Percentiles rank a stretch among this genome's conserved stretches.
Conservation (phyloP, 2,329 filamentous ascomycete species). For the Pleochaeta shiraiana region DNA sequence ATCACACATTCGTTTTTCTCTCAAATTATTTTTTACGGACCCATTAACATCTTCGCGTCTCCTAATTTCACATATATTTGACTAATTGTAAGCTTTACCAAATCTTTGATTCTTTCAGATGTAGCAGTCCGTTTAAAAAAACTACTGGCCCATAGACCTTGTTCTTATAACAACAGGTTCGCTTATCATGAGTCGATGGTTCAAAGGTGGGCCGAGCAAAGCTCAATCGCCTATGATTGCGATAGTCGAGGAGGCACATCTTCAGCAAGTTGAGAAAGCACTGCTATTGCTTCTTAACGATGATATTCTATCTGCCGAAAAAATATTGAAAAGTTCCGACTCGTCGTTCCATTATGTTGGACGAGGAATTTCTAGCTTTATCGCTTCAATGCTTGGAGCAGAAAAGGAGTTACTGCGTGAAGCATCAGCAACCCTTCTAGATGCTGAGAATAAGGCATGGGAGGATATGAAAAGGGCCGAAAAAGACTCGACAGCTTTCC, state of each 20-base stretch:
- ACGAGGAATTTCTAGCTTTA: conserved; percentile 59
- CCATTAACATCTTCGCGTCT: too few species aligned
- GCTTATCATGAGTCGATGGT: conserved; percentile 17
- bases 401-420: conserved; percentile 82
- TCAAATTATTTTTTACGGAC: too few species aligned
- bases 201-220: conserved; percentile 12
- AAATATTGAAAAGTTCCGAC: conserved; percentile 42
- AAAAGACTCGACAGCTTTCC: conserved; percentile 34
- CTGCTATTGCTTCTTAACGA: conserved; percentile 65
- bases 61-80: too few species aligned
- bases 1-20: too few species aligned
- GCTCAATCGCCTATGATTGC: conserved; percentile 12
- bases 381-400: conserved; percentile 70
- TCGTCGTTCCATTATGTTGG: conserved; percentile 85
- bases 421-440: conserved; percentile 47
- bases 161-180: neutral
- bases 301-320: conserved; percentile 69
- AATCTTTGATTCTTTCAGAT: too few species aligned
- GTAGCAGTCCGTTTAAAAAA: too few species aligned
- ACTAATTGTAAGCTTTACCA: too few species aligned
- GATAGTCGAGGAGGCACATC: conserved; percentile 28
- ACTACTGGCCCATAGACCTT: neutral
- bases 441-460: conserved; percentile 57
- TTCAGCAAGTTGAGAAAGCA: conserved; percentile 39
- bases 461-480: conserved; percentile 56